Percentiles rank a stretch among this genome's conserved stretches.
phyloP scores from a whole-genome alignment of 768 basidiomycete genomes.

The Leccinum imitatum region DNA sequence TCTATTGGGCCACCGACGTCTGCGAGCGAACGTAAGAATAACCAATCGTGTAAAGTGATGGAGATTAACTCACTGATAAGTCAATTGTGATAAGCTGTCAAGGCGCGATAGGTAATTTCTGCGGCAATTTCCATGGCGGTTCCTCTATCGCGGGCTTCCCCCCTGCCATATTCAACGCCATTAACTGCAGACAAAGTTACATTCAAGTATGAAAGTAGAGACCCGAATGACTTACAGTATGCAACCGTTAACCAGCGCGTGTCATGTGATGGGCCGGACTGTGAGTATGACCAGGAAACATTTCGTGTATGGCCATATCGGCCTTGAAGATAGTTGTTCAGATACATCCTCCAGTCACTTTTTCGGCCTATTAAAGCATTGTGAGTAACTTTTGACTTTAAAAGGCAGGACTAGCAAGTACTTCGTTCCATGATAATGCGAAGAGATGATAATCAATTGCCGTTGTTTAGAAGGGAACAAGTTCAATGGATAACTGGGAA shows the following conservation, averaged over 20 bases:
- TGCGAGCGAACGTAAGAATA: not conserved
- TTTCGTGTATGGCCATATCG: conserved; percentile 31
- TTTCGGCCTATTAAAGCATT: conserved; percentile 11
- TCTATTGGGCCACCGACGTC: not conserved
- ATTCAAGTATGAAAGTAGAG: not conserved
- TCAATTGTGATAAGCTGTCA: conserved; percentile 23
- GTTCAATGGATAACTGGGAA: conserved; percentile 8
- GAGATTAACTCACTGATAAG: conserved; percentile 4
- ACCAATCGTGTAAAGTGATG: not conserved
- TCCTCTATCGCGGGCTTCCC: conserved; percentile 27
- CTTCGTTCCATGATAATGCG: conserved; percentile 18
- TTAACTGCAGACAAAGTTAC: conserved; percentile 18
- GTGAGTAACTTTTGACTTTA: conserved; percentile 4
- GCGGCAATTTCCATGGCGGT: conserved; percentile 33
- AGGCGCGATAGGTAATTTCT: conserved; percentile 25
- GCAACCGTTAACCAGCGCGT: conserved; percentile 26
- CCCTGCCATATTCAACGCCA: conserved; percentile 28
- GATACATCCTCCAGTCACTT: conserved; percentile 29
- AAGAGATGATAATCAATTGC: not conserved
- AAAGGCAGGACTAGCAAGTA: not conserved
- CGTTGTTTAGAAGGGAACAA: conserved; percentile 1
- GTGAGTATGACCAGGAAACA: conserved; percentile 24
- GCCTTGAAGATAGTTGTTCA: conserved; percentile 33
- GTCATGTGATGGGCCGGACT: conserved; percentile 24
- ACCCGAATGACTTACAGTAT: conserved; percentile 21